Conservation (phyloP, 2,329 filamentous ascomycete genomes). For the Geosmithia flava region DNA sequence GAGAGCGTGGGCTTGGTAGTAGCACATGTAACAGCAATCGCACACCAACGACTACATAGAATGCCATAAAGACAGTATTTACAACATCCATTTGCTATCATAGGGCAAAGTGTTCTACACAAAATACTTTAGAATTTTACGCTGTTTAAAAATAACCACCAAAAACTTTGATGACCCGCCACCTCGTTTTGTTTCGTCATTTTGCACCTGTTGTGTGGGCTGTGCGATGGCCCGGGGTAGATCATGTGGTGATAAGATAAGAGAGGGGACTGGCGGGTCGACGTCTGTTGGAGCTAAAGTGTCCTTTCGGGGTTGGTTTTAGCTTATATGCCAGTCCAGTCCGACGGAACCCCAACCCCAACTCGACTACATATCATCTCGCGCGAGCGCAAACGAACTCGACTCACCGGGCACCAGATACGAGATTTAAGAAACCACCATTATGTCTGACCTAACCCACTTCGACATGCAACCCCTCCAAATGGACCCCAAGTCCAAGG, state of each 20-base stretch:
- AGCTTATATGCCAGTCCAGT: too few species aligned
- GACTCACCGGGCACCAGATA: too few species aligned
- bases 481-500: conserved; percentile 73
- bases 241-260: conserved; percentile 27
- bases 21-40: too few species aligned
- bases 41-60: too few species aligned
- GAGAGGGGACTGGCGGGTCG: not conserved
- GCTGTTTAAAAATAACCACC: not conserved
- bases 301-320: conserved; percentile 10
- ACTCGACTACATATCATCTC: not conserved
- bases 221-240: not conserved
- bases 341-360: not conserved
- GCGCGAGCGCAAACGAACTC: not conserved
- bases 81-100: too few species aligned
- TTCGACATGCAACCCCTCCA: conserved; percentile 75
- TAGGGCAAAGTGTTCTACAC: too few species aligned
- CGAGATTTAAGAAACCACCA: conserved; percentile 4
- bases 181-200: not conserved
- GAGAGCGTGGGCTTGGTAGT: too few species aligned
- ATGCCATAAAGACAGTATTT: too few species aligned
- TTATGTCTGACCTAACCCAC: conserved; percentile 50
- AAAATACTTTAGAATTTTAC: too few species aligned
- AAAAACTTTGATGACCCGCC: not conserved
- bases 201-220: not conserved
- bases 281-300: conserved; percentile 11